Conservation (phyloP, 2,329 filamentous ascomycete genomes). For the Aspergillus sp. region DNA sequence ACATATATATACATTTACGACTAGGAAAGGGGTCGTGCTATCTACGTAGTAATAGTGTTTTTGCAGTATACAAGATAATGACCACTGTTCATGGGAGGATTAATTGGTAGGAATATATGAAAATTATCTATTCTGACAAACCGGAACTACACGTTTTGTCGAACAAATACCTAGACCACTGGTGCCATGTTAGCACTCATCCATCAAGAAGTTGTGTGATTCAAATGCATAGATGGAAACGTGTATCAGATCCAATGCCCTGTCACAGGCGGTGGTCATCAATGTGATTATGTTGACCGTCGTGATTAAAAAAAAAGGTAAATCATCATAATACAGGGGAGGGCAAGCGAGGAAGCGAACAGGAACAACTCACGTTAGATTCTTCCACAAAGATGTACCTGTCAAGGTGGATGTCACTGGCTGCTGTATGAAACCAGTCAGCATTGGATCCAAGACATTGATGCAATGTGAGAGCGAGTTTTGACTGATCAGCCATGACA, state of each 20-base stretch:
- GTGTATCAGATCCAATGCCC: constrained; percentile 49
- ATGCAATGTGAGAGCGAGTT: constrained; percentile 13
- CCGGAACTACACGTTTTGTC: no score
- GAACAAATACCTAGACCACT: background rate
- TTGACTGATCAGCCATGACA: constrained; percentile 48
- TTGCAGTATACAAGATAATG: no score
- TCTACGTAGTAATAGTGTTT: no score
- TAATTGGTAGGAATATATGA: no score
- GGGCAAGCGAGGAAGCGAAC: constrained; percentile 9
- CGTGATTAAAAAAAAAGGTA: constrained; percentile 65
- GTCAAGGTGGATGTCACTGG: background rate
- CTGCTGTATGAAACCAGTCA: constrained; percentile 25
- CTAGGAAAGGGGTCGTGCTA: no score
- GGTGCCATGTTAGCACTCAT: constrained; percentile 10
- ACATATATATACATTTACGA: no score
- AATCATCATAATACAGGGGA: constrained; percentile 62
- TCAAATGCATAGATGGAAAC: constrained; percentile 5
- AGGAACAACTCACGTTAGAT: constrained; percentile 17
- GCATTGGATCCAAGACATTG: constrained; percentile 19
- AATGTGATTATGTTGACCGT: constrained; percentile 83
- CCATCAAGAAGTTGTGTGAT: background rate
- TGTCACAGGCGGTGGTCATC: constrained; percentile 79
- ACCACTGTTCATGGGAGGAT: no score
- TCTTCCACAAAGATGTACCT: background rate
- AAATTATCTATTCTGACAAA: no score